phyloP scores from a whole-genome alignment of 1,284 basidiomycete genomes.

The Rhodotorula mucilaginosa region DNA sequence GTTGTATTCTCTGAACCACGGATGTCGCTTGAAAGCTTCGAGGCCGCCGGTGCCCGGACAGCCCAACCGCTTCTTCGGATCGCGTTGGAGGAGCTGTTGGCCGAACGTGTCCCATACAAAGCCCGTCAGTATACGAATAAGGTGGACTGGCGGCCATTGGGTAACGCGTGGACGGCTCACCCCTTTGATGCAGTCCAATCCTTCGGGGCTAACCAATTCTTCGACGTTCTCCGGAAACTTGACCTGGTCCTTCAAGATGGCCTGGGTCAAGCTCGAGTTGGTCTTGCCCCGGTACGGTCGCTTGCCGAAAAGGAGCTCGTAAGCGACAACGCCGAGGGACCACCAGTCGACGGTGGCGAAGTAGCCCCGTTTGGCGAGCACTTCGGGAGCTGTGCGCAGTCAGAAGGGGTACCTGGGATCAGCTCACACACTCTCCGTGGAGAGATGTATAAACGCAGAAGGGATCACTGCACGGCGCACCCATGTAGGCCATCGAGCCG shows the following conservation, averaged over 20 bases:
- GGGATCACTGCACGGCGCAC: conserved; percentile 38
- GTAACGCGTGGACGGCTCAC: conserved; percentile 45
- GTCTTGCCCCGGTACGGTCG: conserved; percentile 89
- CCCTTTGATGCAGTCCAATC: conserved; percentile 70
- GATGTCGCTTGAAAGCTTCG: conserved; percentile 63
- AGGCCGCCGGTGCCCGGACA: conserved; percentile 63
- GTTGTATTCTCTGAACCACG: conserved; percentile 83
- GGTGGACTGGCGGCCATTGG: neutral
- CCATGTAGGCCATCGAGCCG: conserved; percentile 98
- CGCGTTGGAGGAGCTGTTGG: conserved; percentile 75
- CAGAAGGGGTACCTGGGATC: neutral
- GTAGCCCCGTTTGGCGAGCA: conserved; percentile 55
- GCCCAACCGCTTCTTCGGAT: conserved; percentile 74
- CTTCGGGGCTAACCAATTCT: conserved; percentile 72
- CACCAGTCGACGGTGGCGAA: conserved; percentile 93
- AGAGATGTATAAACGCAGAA: too few species aligned
- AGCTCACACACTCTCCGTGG: neutral
- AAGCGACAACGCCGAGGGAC: conserved; percentile 89
- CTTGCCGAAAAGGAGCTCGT: conserved; percentile 85
- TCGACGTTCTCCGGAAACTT: conserved; percentile 41
- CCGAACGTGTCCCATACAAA: too few species aligned
- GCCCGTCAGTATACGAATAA: neutral
- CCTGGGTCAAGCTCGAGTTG: conserved; percentile 81
- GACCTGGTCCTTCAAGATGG: conserved; percentile 62
- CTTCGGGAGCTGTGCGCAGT: conserved; percentile 43